phyloP scores from a whole-genome alignment of 768 basidiomycete species.

The Suillus americanus region DNA sequence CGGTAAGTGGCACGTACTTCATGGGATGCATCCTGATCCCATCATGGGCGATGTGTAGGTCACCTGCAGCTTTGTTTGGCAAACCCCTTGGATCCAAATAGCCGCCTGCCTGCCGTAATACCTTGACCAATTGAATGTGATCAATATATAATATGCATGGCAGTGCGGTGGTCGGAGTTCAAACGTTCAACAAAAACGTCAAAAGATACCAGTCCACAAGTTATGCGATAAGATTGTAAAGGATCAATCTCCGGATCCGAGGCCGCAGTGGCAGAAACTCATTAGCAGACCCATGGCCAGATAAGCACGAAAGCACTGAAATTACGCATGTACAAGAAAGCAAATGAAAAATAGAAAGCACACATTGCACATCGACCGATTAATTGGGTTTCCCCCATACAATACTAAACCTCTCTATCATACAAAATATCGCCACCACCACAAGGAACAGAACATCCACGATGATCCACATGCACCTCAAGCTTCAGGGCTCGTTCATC shows the following conservation, averaged over 20 bases:
- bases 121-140: no score
- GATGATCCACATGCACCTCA: conserved; percentile 1
- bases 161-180: conserved; percentile 19
- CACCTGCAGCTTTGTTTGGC: background rate
- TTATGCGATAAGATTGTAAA: background rate
- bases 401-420: conserved; percentile 25
- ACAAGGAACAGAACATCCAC: conserved; percentile 3
- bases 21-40: background rate
- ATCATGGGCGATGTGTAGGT: background rate
- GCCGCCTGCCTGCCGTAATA: background rate
- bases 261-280: background rate
- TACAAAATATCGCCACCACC: conserved; percentile 16
- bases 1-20: background rate
- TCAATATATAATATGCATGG: no score
- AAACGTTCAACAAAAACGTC: background rate
- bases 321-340: conserved; percentile 26
- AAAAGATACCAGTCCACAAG: no score
- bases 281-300: background rate
- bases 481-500: conserved; percentile 27
- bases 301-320: conserved; percentile 5
- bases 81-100: background rate
- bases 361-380: conserved; percentile 27
- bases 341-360: conserved; percentile 11
- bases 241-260: no score
- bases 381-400: conserved; percentile 24